phyloP scores from a whole-genome alignment of 768 basidiomycete genomes.

The Agaricus sinodeliciosus region DNA sequence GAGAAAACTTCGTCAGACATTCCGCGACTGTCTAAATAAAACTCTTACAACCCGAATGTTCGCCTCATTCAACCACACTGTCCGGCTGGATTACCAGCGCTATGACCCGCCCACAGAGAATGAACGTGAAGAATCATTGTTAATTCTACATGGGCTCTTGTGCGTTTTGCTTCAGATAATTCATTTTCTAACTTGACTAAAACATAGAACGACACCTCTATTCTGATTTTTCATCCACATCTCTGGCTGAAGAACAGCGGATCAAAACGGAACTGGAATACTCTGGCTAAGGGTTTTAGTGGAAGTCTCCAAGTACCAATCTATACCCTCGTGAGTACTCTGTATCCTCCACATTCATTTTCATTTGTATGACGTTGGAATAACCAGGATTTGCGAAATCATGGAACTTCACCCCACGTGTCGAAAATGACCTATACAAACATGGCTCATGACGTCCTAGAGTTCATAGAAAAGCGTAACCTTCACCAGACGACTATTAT shows the following conservation, averaged over 20 bases:
- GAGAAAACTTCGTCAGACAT: not conserved
- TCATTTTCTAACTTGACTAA: conserved; percentile 3
- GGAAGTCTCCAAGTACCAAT: conserved; percentile 56
- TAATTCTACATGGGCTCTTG: conserved; percentile 65
- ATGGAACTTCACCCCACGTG: conserved; percentile 75
- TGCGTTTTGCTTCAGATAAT: conserved; percentile 23
- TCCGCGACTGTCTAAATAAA: not conserved
- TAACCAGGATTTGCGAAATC: conserved; percentile 68
- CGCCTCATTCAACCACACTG: not conserved
- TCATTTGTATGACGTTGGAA: not conserved
- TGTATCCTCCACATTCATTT: not conserved
- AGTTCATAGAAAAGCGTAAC: conserved; percentile 52
- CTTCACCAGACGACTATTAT: conserved; percentile 66
- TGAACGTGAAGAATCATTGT: conserved; percentile 33
- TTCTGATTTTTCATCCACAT: not conserved
- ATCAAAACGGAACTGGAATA: conserved; percentile 86
- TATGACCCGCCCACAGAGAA: not conserved
- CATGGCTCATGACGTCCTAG: conserved; percentile 75
- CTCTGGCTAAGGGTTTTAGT: conserved; percentile 68
- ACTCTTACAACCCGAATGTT: not conserved
- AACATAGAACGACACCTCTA: not conserved
- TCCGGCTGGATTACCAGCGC: not conserved
- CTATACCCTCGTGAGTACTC: conserved; percentile 50
- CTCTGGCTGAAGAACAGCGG: conserved; percentile 41
- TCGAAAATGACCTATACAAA: conserved; percentile 66